Evolutionary conservation across 2,329 filamentous ascomycete genomes (phyloP).

Genomic region (Zymoseptoria tritici): DNA sequence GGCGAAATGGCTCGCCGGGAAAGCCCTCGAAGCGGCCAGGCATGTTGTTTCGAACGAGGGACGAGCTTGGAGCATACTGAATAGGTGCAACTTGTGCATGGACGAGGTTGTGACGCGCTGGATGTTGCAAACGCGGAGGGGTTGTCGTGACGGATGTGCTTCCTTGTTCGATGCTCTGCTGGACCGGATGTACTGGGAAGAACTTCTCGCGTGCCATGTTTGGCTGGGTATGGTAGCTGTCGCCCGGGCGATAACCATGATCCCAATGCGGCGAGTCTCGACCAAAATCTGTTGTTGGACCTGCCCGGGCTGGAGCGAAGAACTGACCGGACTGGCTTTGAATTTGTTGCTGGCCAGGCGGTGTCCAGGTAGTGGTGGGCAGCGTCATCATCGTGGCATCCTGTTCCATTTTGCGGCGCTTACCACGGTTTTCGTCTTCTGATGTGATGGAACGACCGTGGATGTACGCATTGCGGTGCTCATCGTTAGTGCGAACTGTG

Average conservation of each 20-base stretch:
- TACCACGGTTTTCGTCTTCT: background rate
- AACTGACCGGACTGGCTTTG: background rate
- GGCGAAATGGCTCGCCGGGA: background rate
- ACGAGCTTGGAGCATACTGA: slow-evolving; percentile 12
- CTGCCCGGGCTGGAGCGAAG: background rate
- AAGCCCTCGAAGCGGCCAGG: background rate
- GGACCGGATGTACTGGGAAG: background rate
- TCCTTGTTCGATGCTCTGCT: background rate
- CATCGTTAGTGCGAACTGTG: background rate
- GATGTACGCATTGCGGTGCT: background rate
- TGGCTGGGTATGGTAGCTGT: background rate
- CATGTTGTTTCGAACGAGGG: slow-evolving; percentile 2
- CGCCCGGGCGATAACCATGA: background rate
- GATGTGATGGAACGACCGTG: background rate
- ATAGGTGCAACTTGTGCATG: slow-evolving; percentile 19
- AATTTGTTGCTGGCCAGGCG: background rate
- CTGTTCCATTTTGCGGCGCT: background rate
- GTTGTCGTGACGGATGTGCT: background rate
- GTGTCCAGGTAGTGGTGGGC: background rate
- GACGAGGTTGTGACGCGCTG: slow-evolving; percentile 7
- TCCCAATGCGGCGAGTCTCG: background rate
- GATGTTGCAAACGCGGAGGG: background rate
- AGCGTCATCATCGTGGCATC: background rate
- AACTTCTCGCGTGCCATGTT: background rate
- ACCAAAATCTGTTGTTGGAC: background rate